Evolutionary conservation across 179 eudicot genomes (phyloP).

Genomic region (Corrigiola litoralis): DNA sequence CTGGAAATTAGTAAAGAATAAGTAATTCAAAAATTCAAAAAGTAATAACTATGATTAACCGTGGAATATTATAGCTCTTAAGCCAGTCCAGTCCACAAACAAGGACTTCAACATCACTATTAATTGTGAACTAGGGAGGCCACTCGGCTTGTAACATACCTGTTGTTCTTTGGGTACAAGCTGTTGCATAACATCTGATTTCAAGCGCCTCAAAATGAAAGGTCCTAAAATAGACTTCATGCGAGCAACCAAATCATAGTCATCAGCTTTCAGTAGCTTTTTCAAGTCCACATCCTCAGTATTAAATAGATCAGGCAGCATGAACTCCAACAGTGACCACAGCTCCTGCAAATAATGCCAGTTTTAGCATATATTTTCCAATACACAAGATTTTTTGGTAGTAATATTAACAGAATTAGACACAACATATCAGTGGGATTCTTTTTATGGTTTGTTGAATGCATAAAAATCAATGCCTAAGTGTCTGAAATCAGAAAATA

Average conservation of each 20-base stretch:
- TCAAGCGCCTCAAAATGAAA: slow-evolving; percentile 85
- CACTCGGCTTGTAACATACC: slow-evolving; percentile 35
- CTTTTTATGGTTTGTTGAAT: too few relatives aligned
- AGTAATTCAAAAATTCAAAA: neutral
- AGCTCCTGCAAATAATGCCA: slow-evolving; percentile 64
- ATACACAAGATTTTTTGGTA: too few relatives aligned
- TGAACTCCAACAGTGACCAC: slow-evolving; percentile 97
- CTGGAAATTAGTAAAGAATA: neutral
- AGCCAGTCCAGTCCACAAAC: neutral
- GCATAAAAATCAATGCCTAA: too few relatives aligned
- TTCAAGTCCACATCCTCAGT: slow-evolving; percentile 90
- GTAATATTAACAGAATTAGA: too few relatives aligned
- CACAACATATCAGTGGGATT: too few relatives aligned
- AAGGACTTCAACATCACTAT: slow-evolving; percentile 1
- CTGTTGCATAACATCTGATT: slow-evolving; percentile 98
- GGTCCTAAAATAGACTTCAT: slow-evolving; percentile 99
- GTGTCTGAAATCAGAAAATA: too few relatives aligned
- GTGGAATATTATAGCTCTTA: too few relatives aligned
- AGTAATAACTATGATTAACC: too few relatives aligned
- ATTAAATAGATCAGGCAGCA: slow-evolving; percentile 92
- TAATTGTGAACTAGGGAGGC: neutral
- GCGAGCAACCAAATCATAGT: slow-evolving; percentile 64
- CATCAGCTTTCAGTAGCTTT: slow-evolving; percentile 73
- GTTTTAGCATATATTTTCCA: neutral
- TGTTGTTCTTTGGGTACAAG: slow-evolving; percentile 76